Base-by-base conservation (phyloP, 257 asterid species). In the Solanum lycopersicoides region DNA sequence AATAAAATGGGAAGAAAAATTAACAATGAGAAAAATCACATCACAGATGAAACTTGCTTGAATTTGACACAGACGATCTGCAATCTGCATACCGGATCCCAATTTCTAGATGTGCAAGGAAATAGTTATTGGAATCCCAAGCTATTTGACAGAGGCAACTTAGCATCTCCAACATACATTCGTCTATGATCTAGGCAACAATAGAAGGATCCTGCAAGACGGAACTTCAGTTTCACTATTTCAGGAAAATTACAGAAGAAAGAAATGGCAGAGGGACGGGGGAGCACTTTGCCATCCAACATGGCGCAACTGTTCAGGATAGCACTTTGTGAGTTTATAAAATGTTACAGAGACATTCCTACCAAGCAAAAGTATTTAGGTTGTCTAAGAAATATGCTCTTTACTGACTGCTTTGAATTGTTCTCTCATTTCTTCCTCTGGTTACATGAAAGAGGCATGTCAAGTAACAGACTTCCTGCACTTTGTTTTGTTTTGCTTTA, bases 121-220 rank as follows among this genome's bases (percentile, higher is more conserved):
- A 77, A 25, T 44, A 42, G 63, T 77, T 25, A n/a, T 14, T 77
- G 83, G 63, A 77, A 44, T 77, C 65, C 41, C 84, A 28, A 45
- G 65, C 65, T 44, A 79, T 44, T 44, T 25, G 84, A 79, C 88
- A 80, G 73, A 86, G 83, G 53, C 53, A 56, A 80, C 82, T 89
- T 35, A 13, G 63, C 35, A 83, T 56, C 88, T 84, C 85, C 45
- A 74, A 59, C 41, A 79, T 30, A 79, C 35, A 25, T 44, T 42
- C 41, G 20, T 14, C 39, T 50, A 23, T 65, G 87, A 42, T 16
- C 82, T 84, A 91, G 34, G 88, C 91, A 86, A 68, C 89, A 73
- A 91, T 89, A 32, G 91, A 30, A 28, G 92, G 91, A 75, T 91
- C 92, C 91, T 91, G 90, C 86, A 83, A 47, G 68, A 28, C 18